Base-by-base conservation (phyloP, 1,284 basidiomycete species). In the Caloboletus firmus region DNA sequence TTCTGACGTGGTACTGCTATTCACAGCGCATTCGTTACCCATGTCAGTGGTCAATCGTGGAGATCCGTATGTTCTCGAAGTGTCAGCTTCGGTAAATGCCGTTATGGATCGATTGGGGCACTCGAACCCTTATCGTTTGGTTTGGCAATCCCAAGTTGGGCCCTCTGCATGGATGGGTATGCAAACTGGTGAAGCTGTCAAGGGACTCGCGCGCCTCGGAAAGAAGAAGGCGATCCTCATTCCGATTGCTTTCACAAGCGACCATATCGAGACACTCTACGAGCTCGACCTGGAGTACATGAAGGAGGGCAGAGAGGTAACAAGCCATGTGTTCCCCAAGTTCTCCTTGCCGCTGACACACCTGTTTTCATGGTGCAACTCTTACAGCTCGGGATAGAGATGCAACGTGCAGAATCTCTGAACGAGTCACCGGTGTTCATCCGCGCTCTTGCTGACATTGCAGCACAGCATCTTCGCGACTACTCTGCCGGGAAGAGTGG, bases 341-440 rank as follows among this genome's bases (percentile, higher is more conserved):
- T 12, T 28, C 24, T 20, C 20, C 35, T 26, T 5, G 15, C 40
- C 8, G 31, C 47, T 63, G 32, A 58, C 20, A 24, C 18, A 30
- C 18, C 6, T 36, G 24, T 28, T 62, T 51, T 55, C 65, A 47
- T 24, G 34, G 17, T 45, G 17, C 15, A 18, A 34, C 11, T 24
- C 24, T 18, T 11, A 12, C 66, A 97, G 93, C 88, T 89, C 61
- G 96, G 97, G 30, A 88, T 99, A 66, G 87, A 94, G 60, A 82
- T 97, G 39, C 83, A 91, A 55, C 86, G 97, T n/a, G 91, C 92
- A 39, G 93, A 91, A 61, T 96, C 95, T n/a, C 79, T 99, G 56
- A 99, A 99, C 73, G 95, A 90, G 59, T 95, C 93, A n/a, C 96
- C 97, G 0, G 92, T 95, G 51, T 99, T 99, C 73, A 89, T 97